Evolutionary conservation across 805 yeast genomes (phyloP).

Genomic region (Dipodascus albidus): DNA sequence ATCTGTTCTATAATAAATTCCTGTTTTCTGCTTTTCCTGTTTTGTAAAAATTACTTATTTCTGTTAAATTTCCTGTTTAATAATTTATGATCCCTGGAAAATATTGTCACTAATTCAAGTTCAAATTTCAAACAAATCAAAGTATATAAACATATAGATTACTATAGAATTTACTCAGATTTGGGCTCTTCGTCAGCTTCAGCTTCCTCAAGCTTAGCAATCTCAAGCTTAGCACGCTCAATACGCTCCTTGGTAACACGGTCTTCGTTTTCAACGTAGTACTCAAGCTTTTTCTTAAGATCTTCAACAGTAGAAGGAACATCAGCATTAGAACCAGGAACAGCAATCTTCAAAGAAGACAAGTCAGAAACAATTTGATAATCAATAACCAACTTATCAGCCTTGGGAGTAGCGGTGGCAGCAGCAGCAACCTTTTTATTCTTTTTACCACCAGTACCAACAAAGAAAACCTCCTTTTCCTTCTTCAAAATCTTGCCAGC

Average conservation of each 20-base stretch:
- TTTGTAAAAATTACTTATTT: too few species aligned
- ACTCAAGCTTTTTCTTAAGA: slow-evolving; percentile 61
- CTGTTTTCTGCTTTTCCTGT: too few species aligned
- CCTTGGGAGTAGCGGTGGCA: slow-evolving; percentile 4
- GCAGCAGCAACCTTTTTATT: slow-evolving; percentile 34
- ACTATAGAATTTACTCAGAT: too few species aligned
- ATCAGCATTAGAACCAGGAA: slow-evolving; percentile 70
- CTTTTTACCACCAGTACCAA: slow-evolving; percentile 39
- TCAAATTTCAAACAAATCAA: too few species aligned
- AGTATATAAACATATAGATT: too few species aligned
- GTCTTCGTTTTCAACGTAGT: slow-evolving; percentile 62
- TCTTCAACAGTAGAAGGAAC: slow-evolving; percentile 51
- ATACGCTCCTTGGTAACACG: slow-evolving; percentile 68
- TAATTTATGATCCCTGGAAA: too few species aligned
- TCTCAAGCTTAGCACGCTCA: slow-evolving; percentile 65
- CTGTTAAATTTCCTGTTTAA: too few species aligned
- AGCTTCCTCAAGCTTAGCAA: slow-evolving; percentile 53
- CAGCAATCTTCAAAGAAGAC: slow-evolving; percentile 60
- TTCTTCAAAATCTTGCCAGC: slow-evolving; percentile 53
- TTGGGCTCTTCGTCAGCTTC: slow-evolving; percentile 21
- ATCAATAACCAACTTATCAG: slow-evolving; percentile 55
- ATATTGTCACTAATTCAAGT: too few species aligned
- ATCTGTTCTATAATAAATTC: too few species aligned
- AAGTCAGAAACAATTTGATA: slow-evolving; percentile 69
- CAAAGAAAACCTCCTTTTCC: slow-evolving; percentile 49